Base-by-base conservation (phyloP, 1,139 yeast species). In the Kodamaea sp. region DNA sequence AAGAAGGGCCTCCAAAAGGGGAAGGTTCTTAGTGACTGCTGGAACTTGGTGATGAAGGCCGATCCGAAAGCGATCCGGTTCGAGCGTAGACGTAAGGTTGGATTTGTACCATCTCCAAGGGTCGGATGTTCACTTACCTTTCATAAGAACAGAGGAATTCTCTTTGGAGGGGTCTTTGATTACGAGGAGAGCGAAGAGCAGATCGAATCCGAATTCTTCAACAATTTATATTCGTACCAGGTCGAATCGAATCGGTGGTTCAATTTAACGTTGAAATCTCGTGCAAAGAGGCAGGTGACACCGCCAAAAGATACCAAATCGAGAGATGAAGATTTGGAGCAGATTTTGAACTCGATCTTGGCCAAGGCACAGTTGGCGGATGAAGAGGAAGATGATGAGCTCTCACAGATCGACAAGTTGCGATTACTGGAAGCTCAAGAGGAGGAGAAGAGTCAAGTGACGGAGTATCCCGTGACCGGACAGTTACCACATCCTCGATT, bases 91-190 rank as follows among this genome's bases (percentile, higher is more conserved):
- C 79, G 86, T 47, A 88, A 86, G 51, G 94, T 88, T 55, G 96
- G 96, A 1, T 84, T 82, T 55, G 88, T 81, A 39, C 96, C 96
- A 4, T 77, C 89, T 4, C 86, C 97, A 20, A 77, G 98, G 53
- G 97, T 87, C n/a, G 98, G 98, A 0, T 86, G 96, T 56, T 83
- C 95, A 4, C 78, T 92, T 79, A 90, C 81, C 3, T 75, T 75
- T 54, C 97, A 92, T 62, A 86, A 89, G 53, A 95, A 94, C 44
- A 79, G 97, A 68, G 97, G 97, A 43, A 77, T 92, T 10, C 57
- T 90, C 57, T 92, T 90, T 65, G 98, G 97, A 31, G 98, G 98
- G 47, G 98, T 92, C 9, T 90, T 78, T 55, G 98, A 92, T 62
- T 85, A 77, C 45, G 96, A 89, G 49, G 98, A 92, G 61, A 90